phyloP scores from a whole-genome alignment of 495 filamentous ascomycete genomes.

The Letharia lupina region DNA sequence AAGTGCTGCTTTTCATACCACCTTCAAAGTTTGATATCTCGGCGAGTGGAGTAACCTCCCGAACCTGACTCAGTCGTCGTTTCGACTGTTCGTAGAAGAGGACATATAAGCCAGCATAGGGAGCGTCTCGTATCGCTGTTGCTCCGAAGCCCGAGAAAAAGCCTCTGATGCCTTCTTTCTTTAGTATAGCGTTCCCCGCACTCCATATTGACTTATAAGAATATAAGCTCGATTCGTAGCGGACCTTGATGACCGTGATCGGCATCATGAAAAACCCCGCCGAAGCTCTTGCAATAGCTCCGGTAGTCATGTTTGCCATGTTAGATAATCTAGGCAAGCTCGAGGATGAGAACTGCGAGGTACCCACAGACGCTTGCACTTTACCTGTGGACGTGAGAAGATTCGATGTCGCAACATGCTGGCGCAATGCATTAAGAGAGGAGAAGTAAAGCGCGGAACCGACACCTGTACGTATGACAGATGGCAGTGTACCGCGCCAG shows the following conservation, averaged over 20 bases:
- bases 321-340: constrained; percentile 78
- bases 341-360: constrained; percentile 37
- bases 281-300: constrained; percentile 70
- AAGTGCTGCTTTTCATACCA: constrained; percentile 31
- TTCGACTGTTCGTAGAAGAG: constrained; percentile 91
- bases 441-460: constrained; percentile 94
- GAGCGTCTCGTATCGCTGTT: constrained; percentile 86
- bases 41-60: neutral
- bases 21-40: constrained; percentile 11
- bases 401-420: constrained; percentile 50
- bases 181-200: constrained; percentile 67
- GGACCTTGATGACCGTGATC: constrained; percentile 92
- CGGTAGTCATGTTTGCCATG: constrained; percentile 74
- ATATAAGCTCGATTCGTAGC: constrained; percentile 83
- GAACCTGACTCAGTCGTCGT: constrained; percentile 44
- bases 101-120: constrained; percentile 92
- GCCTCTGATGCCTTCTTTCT: constrained; percentile 64
- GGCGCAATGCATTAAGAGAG: constrained; percentile 71
- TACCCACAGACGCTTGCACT: constrained; percentile 9
- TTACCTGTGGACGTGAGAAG: constrained; percentile 28
- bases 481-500: constrained; percentile 91
- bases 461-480: constrained; percentile 82
- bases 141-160: constrained; percentile 93
- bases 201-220: constrained; percentile 66
- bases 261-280: constrained; percentile 94